Evolutionary conservation across 2,329 filamentous ascomycete genomes (phyloP), one percentile per base, ranked within the genome.

Genomic region (Rutstroemia sp.): DNA sequence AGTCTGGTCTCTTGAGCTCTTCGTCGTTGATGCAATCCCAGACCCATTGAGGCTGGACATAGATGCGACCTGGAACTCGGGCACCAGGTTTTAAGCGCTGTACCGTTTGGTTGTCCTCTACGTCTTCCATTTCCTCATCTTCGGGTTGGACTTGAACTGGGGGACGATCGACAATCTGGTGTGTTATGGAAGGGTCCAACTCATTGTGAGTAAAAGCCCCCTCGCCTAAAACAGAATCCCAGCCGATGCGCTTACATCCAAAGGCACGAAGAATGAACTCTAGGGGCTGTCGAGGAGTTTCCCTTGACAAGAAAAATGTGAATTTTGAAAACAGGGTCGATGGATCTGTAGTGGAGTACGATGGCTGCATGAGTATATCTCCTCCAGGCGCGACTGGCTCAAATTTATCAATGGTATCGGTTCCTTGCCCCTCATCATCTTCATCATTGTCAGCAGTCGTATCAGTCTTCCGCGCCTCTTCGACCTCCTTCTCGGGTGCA

Each of bases 1-100:
- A 74, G 68, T 96, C 90, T 34, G 92, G 83, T 62, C 88, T 81
- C 70, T 96, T 85, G 56, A 99, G 76, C 72, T 92, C 90, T 60
- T 90, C 89, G 47, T 94, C 89, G 70, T 99, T 99, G 70, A 96
- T 76, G 67, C 89, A 92, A 69, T 99, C 94, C 94, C 94, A 99
- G 4, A 99, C 84, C 92, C 95, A 99, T 71, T 99, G 94, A 19
- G 94, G 94, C 75, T 99, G 94, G 56, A 99, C 76, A 65, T 99
- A 99, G 61, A 84, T 90, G 63, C 94, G 82, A 38, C 92, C 92
- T n/a, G 92, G 91, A 60, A 97, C 87, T 59, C 91, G 84, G 61
- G 83, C 83, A 67, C 89, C 87, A 58, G 72, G 72, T 25, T 70
- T 76, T 55, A 84, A 73, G 70, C 78, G 81, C 70, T 79, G 81